Evolutionary conservation across 2,329 filamentous ascomycete species (phyloP).

Genomic region (Ciborinia camelliae): DNA sequence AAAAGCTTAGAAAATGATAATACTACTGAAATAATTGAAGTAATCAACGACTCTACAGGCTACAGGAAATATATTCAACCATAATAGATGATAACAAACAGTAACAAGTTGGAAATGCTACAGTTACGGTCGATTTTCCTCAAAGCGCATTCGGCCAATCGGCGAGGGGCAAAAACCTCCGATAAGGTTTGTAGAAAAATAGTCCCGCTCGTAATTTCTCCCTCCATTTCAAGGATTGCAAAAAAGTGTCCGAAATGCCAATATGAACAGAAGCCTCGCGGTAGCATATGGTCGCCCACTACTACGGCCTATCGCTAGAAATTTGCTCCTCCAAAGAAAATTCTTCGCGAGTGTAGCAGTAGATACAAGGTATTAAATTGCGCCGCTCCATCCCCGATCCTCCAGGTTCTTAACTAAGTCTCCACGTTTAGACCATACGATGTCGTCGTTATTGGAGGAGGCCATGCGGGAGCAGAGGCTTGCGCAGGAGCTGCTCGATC

Average conservation of each 20-base stretch:
- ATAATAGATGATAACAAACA: background rate
- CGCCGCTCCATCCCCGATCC: background rate
- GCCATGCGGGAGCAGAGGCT: constrained; percentile 92
- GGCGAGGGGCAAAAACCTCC: constrained; percentile 3
- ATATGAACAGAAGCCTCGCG: constrained; percentile 29
- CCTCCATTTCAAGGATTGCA: background rate
- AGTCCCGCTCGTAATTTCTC: background rate
- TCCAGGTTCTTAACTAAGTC: background rate
- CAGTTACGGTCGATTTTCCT: background rate
- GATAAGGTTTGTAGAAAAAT: constrained; percentile 9
- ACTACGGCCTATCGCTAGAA: background rate
- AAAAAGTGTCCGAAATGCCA: constrained; percentile 26
- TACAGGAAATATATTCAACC: background rate
- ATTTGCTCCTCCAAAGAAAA: constrained; percentile 15
- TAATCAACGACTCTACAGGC: background rate
- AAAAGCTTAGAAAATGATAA: no score
- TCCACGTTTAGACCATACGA: constrained; percentile 54
- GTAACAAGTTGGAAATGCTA: background rate
- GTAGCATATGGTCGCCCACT: constrained; percentile 20
- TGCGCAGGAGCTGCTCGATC: constrained; percentile 85
- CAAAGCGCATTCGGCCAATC: background rate
- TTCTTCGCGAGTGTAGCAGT: constrained; percentile 16
- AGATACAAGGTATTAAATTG: constrained; percentile 15
- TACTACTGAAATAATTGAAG: background rate
- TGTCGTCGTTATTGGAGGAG: constrained; percentile 92